These are phyloP conservation scores for Aspergillus affinis DNA, from an alignment of 495 filamentous ascomycete genomes.

Conservation along the genomic window DNA sequence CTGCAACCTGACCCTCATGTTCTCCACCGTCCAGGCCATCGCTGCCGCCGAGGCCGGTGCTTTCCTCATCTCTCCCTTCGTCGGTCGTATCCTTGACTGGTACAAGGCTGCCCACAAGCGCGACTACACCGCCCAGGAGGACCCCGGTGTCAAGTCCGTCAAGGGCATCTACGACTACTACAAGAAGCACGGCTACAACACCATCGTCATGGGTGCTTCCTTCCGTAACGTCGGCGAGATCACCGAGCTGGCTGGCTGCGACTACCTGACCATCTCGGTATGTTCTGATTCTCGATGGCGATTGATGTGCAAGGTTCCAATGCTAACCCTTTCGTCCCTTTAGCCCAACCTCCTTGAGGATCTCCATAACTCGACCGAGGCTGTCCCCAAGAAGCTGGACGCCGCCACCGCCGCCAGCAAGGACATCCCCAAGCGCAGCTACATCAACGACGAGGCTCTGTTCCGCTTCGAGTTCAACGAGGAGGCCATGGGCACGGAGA, in stretches of 20 bases:
- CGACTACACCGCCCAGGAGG: constrained; percentile 81
- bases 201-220: constrained; percentile 98
- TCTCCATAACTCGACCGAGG: constrained; percentile 73
- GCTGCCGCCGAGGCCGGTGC: constrained; percentile 95
- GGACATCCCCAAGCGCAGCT: constrained; percentile 82
- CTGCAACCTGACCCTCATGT: constrained; percentile 99
- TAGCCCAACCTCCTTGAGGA: constrained; percentile 93
- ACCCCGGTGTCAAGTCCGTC: constrained; percentile 96
- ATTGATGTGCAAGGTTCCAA: neutral
- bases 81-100: constrained; percentile 99
- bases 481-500: constrained; percentile 98
- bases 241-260: constrained; percentile 95
- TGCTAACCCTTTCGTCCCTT: constrained; percentile 4
- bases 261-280: constrained; percentile 98
- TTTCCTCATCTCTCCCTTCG: constrained; percentile 99
- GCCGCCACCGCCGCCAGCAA: constrained; percentile 61
- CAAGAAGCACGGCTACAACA: constrained; percentile 99
- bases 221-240: constrained; percentile 97
- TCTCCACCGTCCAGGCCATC: constrained; percentile 93
- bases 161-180: constrained; percentile 99
- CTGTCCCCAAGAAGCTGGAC: constrained; percentile 92
- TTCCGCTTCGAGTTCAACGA: constrained; percentile 99
- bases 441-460: constrained; percentile 81
- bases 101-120: constrained; percentile 96
- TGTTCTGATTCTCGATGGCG: constrained; percentile 25